These are phyloP conservation scores for Alternaria tenuissima DNA, from an alignment of 2,329 filamentous ascomycete genomes.

Conservation along the genomic window DNA sequence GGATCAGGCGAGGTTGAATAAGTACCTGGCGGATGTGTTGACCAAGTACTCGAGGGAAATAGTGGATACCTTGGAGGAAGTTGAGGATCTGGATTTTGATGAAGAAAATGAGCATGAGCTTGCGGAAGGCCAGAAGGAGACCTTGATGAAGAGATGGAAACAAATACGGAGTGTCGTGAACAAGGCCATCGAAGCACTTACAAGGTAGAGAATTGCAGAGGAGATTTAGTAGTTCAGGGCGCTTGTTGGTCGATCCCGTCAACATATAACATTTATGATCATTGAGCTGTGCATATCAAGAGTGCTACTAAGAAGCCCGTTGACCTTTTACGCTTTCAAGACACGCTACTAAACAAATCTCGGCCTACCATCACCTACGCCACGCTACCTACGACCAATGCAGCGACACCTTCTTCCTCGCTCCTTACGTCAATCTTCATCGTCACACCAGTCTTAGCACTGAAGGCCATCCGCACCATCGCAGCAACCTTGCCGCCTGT, in stretches of 20 bases:
- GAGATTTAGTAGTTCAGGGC: neutral
- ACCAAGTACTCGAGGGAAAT: conserved; percentile 42
- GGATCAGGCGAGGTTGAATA: conserved; percentile 50
- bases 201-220: neutral
- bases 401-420: conserved; percentile 91
- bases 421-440: conserved; percentile 93
- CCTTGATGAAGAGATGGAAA: conserved; percentile 46
- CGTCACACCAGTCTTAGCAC: conserved; percentile 89
- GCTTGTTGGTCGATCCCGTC: neutral
- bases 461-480: conserved; percentile 91
- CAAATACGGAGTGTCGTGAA: conserved; percentile 46
- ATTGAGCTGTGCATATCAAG: conserved; percentile 15
- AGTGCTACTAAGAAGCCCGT: conserved; percentile 11
- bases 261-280: conserved; percentile 9
- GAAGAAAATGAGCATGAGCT: neutral
- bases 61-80: conserved; percentile 38
- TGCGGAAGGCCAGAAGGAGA: conserved; percentile 33
- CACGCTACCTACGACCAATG: conserved; percentile 83
- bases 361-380: conserved; percentile 60
- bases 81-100: conserved; percentile 32
- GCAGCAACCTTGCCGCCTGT: conserved; percentile 88
- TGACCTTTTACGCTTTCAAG: conserved; percentile 14
- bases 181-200: conserved; percentile 18
- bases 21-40: conserved; percentile 46
- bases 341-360: conserved; percentile 5